A percentile compares a stretch with the other conserved stretches of the same genome.
phyloP scores from a whole-genome alignment of 2,329 filamentous ascomycete species.

The Xylariaceae sp. region DNA sequence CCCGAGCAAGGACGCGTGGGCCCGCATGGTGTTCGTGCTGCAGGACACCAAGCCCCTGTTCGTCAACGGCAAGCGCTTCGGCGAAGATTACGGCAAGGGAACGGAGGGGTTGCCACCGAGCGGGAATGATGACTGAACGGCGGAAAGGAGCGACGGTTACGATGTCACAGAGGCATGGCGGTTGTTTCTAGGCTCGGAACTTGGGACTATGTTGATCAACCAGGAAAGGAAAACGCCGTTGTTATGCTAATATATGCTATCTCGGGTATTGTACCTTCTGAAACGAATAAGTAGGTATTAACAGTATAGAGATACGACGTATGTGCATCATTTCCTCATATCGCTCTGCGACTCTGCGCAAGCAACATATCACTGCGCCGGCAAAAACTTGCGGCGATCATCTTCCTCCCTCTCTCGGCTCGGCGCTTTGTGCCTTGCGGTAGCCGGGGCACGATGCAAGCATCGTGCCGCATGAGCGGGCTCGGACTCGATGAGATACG shows the following conservation, averaged over 20 bases:
- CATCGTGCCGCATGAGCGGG: too few species aligned
- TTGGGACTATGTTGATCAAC: background rate
- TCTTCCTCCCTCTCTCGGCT: background rate
- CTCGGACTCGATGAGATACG: too few species aligned
- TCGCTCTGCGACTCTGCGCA: too few species aligned
- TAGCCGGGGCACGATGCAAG: background rate
- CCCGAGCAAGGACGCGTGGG: conserved; percentile 30
- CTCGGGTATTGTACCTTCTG: background rate
- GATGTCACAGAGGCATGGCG: too few species aligned
- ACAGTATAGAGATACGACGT: too few species aligned
- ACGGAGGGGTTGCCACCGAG: conserved; percentile 22
- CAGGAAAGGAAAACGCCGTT: background rate
- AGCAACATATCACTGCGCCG: too few species aligned
- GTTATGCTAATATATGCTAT: background rate
- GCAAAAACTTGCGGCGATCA: background rate
- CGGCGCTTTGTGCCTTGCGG: background rate
- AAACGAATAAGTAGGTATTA: background rate
- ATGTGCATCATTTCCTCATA: too few species aligned
- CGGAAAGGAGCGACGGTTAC: too few species aligned
- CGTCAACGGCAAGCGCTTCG: conserved; percentile 21
- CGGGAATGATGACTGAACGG: conserved; percentile 19
- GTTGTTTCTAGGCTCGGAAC: too few species aligned
- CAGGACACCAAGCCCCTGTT: conserved; percentile 30
- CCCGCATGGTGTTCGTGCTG: conserved; percentile 28
- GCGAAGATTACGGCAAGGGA: conserved; percentile 23